Evolutionary conservation across 169 alveolate species (phyloP).

Genomic region (Neospora caninum): DNA sequence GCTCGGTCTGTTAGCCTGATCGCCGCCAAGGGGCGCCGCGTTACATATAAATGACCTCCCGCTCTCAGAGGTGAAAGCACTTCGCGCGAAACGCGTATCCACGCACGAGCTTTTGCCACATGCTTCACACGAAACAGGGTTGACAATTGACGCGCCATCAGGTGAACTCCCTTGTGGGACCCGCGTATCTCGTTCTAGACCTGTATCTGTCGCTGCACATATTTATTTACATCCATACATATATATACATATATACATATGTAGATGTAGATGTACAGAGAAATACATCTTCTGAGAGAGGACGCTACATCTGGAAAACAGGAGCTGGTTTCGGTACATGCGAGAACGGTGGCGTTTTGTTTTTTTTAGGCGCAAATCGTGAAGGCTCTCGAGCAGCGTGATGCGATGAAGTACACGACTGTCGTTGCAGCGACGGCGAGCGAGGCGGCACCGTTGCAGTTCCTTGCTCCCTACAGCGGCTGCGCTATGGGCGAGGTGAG

Average conservation of each 20-base stretch:
- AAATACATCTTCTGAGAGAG: background rate
- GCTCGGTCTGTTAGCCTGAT: background rate
- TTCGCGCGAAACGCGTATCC: too few relatives aligned
- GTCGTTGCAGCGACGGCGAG: slow-evolving; percentile 99
- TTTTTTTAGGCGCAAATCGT: slow-evolving; percentile 88
- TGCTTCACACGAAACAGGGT: too few relatives aligned
- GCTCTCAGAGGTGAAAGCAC: too few relatives aligned
- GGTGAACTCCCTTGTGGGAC: too few relatives aligned
- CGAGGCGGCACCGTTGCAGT: slow-evolving; percentile 98
- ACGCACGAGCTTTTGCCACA: too few relatives aligned
- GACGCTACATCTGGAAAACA: slow-evolving; percentile 68
- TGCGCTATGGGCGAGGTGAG: slow-evolving; percentile 97
- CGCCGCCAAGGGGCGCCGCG: too few relatives aligned
- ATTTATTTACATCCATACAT: too few relatives aligned
- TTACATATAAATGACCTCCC: too few relatives aligned
- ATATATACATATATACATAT: background rate
- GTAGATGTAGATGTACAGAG: background rate
- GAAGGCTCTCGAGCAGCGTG: slow-evolving; percentile 83
- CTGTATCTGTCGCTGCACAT: too few relatives aligned
- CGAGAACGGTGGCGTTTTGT: too few relatives aligned
- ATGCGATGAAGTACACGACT: slow-evolving; percentile 92
- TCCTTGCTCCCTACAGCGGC: slow-evolving; percentile 97
- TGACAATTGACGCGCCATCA: too few relatives aligned
- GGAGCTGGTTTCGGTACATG: slow-evolving; percentile 15
- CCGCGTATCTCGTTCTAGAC: too few relatives aligned